Evolutionary conservation across 257 asterid genomes (phyloP), one percentile per base, ranked within the genome.

Genomic region (Phtheirospermum japonicum): DNA sequence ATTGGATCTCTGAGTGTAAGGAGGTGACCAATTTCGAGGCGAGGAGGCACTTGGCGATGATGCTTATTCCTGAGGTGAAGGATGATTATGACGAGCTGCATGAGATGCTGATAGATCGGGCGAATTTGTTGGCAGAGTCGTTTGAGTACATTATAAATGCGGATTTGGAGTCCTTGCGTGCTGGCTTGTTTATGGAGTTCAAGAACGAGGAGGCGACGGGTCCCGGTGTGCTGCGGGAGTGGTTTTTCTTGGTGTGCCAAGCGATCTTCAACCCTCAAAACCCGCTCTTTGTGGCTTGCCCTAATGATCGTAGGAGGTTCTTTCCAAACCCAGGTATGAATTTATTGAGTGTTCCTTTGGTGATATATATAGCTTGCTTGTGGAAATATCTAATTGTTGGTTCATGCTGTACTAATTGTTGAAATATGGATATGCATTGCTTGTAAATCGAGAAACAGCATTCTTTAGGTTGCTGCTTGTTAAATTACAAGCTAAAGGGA

Each of bases 131-230:
- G 77, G 77, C 85, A 20, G 96, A 82, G 55, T 93, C 99, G 17
- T 93, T 82, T 48, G 95, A 82, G 78, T 83, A 93, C 69, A 81
- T 93, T 71, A 76, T 77, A 12, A 75, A 60, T 64, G 99, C 89
- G 23, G 86, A 85, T 6, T 60, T 83, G 28, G 81, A 73, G 1
- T 66, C 89, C 50, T 73, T 93, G 46, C 97, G 90, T 31, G 78
- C 88, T 68, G 97, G 99, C 43, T 78, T 93, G 45, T 84, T 85
- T 66, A 82, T 93, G 96, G 97, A 87, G 84, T 93, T 93, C 86
- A 89, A 89, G 83, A 81, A 87, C 52, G 99, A 89, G 77, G 96
- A 93, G 73, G 97, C 99, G 61, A 89, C 99, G 4, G 99, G 99
- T 13, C 97, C 99, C 50, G 97, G 99, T 33, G 97, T 93, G 33